Percentiles rank a stretch among this genome's conserved stretches.
Conservation (phyloP, 2,329 filamentous ascomycete genomes). For the Emmonsiellopsis sp. region DNA sequence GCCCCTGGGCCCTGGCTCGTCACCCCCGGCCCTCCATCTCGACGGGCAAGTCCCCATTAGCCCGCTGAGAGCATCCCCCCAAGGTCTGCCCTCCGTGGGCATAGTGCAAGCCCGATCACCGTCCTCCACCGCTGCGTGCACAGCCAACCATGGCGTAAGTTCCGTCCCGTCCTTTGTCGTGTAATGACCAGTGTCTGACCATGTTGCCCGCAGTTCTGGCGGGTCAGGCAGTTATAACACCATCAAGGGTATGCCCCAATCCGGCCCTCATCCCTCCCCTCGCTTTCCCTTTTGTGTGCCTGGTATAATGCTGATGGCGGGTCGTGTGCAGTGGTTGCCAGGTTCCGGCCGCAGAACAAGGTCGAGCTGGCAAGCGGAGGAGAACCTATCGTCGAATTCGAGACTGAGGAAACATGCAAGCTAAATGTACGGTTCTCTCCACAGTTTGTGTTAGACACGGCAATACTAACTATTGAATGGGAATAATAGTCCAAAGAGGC, state of each 20-base stretch:
- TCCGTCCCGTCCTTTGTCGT: constrained; percentile 6
- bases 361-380: constrained; percentile 83
- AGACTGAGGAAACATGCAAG: constrained; percentile 77
- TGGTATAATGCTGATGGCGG: neutral
- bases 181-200: constrained; percentile 7
- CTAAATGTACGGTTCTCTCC: constrained; percentile 53
- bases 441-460: no score
- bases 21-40: neutral
- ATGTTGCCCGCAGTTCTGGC: constrained; percentile 20
- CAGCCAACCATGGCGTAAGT: constrained; percentile 40
- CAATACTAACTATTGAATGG: constrained; percentile 1
- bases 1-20: neutral
- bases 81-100: constrained; percentile 1
- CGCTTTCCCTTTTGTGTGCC: neutral
- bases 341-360: constrained; percentile 95
- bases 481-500: constrained; percentile 64
- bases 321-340: constrained; percentile 72
- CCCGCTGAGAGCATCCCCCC: neutral
- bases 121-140: neutral
- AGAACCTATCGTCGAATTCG: constrained; percentile 83
- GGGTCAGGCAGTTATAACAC: constrained; percentile 33
- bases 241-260: constrained; percentile 42
- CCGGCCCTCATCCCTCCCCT: neutral
- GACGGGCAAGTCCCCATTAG: neutral
- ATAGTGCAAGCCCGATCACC: neutral